Percentiles rank a stretch among this genome's conserved stretches.
These are phyloP conservation scores for Penicillium paneum DNA, from an alignment of 2,329 filamentous ascomycete genomes.

Conservation along the genomic window DNA sequence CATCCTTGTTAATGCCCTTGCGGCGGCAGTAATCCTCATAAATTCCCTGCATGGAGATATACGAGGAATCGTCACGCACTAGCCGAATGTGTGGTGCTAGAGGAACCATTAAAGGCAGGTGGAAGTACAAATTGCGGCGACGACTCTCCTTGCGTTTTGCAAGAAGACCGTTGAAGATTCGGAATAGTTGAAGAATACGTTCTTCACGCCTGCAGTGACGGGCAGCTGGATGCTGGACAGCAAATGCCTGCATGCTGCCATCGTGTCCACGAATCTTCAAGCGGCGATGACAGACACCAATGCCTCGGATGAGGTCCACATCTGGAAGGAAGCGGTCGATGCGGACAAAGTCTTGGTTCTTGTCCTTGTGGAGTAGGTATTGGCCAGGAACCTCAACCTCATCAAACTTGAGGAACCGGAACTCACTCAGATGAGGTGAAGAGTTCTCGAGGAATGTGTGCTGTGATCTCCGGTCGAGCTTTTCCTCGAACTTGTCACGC, in stretches of 20 bases:
- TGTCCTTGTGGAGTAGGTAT: slow-evolving; percentile 95
- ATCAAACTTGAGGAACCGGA: slow-evolving; percentile 96
- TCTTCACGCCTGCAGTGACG: slow-evolving; percentile 92
- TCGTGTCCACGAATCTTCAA: slow-evolving; percentile 97
- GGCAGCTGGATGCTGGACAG: slow-evolving; percentile 91
- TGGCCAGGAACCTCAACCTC: slow-evolving; percentile 97
- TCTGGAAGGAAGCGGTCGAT: slow-evolving; percentile 96
- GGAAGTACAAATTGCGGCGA: slow-evolving; percentile 91
- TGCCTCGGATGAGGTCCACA: slow-evolving; percentile 86
- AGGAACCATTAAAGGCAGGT: slow-evolving; percentile 91
- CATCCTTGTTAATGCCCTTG: slow-evolving; percentile 85
- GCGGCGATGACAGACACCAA: slow-evolving; percentile 85
- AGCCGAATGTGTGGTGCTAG: slow-evolving; percentile 91
- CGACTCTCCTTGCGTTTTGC: slow-evolving; percentile 92
- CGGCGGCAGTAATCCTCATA: slow-evolving; percentile 95
- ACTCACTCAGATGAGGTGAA: slow-evolving; percentile 90
- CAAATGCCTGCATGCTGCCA: slow-evolving; percentile 93
- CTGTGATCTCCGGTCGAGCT: slow-evolving; percentile 78
- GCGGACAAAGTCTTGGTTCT: slow-evolving; percentile 96
- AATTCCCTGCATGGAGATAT: slow-evolving; percentile 88
- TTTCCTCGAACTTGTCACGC: slow-evolving; percentile 97
- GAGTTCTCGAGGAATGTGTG: slow-evolving; percentile 76
- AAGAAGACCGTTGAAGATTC: slow-evolving; percentile 92
- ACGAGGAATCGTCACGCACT: slow-evolving; percentile 91
- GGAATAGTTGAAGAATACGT: slow-evolving; percentile 90